These are phyloP conservation scores for Aureobasidium subglaciale DNA, from an alignment of 2,329 filamentous ascomycete genomes.

Conservation along the genomic window DNA sequence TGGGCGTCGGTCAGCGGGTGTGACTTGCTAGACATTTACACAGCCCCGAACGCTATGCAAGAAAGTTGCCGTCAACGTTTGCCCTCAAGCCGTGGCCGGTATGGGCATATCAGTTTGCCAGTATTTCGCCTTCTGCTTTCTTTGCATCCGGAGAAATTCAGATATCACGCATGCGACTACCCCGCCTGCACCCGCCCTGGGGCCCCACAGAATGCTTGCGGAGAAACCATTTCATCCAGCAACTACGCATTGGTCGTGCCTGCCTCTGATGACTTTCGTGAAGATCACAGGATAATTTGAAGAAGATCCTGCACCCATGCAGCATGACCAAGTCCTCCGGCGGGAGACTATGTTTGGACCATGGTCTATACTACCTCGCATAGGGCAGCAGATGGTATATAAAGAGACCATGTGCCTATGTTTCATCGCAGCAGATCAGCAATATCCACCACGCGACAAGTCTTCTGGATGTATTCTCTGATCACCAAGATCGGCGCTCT, in stretches of 20 bases:
- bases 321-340: not conserved
- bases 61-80: not conserved
- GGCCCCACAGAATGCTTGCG: not conserved
- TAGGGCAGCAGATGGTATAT: not conserved
- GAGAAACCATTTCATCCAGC: not conserved
- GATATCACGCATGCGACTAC: not conserved
- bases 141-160: not conserved
- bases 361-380: not conserved
- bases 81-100: too few relatives aligned
- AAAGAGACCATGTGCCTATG: not conserved
- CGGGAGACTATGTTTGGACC: not conserved
- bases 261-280: not conserved
- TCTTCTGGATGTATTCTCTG: not conserved
- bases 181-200: conserved; percentile 3
- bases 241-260: not conserved
- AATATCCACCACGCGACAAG: not conserved
- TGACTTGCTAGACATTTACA: not conserved
- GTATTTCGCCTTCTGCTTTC: not conserved
- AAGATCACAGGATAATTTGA: not conserved
- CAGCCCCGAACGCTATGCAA: not conserved
- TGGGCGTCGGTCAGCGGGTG: not conserved
- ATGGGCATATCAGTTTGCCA: not conserved
- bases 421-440: conserved; percentile 5
- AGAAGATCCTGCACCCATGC: not conserved
- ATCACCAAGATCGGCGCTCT: conserved; percentile 1